Evolutionary conservation across 2,329 filamentous ascomycete genomes (phyloP).

Genomic region (Dichotomopilus funicola): DNA sequence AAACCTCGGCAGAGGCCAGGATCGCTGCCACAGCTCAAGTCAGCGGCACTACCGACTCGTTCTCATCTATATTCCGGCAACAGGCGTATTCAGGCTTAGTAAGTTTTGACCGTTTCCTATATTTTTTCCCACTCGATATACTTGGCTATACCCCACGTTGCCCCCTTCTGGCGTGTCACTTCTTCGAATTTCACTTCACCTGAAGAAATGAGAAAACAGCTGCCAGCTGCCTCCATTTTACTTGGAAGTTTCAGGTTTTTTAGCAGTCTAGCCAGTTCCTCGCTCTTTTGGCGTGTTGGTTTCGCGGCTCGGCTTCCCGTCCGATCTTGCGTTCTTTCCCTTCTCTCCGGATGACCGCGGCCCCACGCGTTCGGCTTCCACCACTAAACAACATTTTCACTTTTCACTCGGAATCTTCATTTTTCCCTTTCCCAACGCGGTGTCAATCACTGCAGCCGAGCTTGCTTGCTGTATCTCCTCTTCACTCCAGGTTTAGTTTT

Average conservation of each 20-base stretch:
- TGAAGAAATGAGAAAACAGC: background rate
- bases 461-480: background rate
- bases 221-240: background rate
- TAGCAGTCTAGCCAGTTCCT: no score
- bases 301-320: background rate
- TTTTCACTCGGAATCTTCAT: background rate
- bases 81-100: constrained; percentile 42
- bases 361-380: background rate
- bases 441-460: background rate
- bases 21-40: constrained; percentile 59
- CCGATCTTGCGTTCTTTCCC: background rate
- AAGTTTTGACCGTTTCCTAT: constrained; percentile 27
- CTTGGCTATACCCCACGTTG: background rate
- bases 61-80: constrained; percentile 73
- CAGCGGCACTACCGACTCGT: constrained; percentile 60
- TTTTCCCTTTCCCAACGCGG: background rate
- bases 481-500: background rate
- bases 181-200: no score
- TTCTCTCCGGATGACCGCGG: background rate
- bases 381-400: background rate
- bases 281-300: background rate
- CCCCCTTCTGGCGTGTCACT: background rate
- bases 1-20: constrained; percentile 54
- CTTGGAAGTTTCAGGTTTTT: background rate
- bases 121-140: background rate